Base-by-base conservation (phyloP, 73 alveolate species). In the Paramecium biaurelia region DNA sequence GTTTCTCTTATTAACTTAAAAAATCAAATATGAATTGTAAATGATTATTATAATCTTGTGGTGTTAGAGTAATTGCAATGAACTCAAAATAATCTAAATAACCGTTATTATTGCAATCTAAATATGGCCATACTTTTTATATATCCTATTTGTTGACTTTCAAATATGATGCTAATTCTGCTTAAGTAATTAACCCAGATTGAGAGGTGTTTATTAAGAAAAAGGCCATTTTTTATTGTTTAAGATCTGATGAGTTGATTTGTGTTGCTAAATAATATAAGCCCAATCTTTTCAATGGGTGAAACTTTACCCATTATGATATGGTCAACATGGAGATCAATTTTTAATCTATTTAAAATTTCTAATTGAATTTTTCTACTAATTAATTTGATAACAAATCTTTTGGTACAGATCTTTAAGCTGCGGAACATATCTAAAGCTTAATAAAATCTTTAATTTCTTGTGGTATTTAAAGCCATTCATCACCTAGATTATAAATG, bases 371-470 rank as follows among this genome's bases (percentile, higher is more conserved):
- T 45, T 26, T 26, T 15, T 79, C 90, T 14, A 79, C 49, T 6
- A 79, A 35, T 45, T 79, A 20, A 47, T 38, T 23, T 43, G 70
- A 23, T n/a, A 79, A 24, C 37, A 79, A 79, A 14, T 79, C 76
- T 14, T 47, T 79, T 21, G 90, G 28, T 1, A 42, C 30, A 4
- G 35, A 21, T 79, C 90, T 41, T 45, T 79, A 18, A 30, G 26
- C 74, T 11, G 72, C 90, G 9, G 53, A 45, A 47, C 90, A 79
- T 15, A 79, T 79, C 26, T 38, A 42, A 7, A 79, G 37, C 43
- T 79, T 79, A 8, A 79, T 79, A 8, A 79, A 79, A 38, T 79
- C 90, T 23, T 79, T 79, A 45, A 79, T 79, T 43, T 79, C 90
- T 79, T 79, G 15, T 37, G 90, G 74, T 79, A 79, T 45, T 23